Percentiles rank a stretch among this genome's conserved stretches.
Evolutionary conservation across 495 filamentous ascomycete genomes (phyloP).

Genomic region (Aspergillus nanangensis): DNA sequence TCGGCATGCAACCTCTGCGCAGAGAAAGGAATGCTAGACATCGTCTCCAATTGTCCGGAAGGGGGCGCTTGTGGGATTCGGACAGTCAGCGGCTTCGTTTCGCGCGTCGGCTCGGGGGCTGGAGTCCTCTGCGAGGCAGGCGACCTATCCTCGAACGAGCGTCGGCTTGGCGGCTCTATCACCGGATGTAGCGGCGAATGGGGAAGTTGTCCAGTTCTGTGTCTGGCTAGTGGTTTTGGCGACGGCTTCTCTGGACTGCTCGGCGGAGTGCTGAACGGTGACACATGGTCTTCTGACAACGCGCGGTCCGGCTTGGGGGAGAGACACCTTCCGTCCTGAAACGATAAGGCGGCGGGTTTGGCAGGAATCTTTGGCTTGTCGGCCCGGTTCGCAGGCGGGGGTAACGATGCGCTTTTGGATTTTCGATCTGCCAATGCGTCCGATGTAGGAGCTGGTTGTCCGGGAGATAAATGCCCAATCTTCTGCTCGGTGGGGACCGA

Average conservation of each 20-base stretch:
- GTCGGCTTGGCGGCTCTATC: conserved; percentile 14
- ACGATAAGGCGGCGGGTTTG: conserved; percentile 36
- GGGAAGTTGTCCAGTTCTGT: conserved; percentile 8
- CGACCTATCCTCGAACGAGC: conserved; percentile 25
- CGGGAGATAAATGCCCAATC: conserved; percentile 42
- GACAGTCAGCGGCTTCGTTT: conserved; percentile 30
- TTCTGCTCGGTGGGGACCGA: conserved; percentile 49
- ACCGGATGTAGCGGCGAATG: conserved; percentile 18
- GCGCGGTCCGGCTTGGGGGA: conserved; percentile 30
- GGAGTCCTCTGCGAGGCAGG: conserved; percentile 25
- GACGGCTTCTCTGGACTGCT: conserved; percentile 62
- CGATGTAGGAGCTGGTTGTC: conserved; percentile 27
- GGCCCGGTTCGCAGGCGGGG: conserved; percentile 74
- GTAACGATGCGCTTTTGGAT: conserved; percentile 40
- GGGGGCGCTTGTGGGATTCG: conserved; percentile 27
- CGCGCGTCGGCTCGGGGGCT: conserved; percentile 21
- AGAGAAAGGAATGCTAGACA: conserved; percentile 24
- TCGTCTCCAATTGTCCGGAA: conserved; percentile 13
- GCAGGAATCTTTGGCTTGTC: conserved; percentile 72
- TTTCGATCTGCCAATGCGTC: conserved; percentile 26
- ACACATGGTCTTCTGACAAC: conserved; percentile 53
- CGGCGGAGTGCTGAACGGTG: conserved; percentile 89
- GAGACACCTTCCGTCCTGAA: conserved; percentile 24
- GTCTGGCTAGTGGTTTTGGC: conserved; percentile 13
- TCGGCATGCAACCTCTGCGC: conserved; percentile 25